Conservation (phyloP, 495 filamentous ascomycete genomes). For the Penicillium daleae region DNA sequence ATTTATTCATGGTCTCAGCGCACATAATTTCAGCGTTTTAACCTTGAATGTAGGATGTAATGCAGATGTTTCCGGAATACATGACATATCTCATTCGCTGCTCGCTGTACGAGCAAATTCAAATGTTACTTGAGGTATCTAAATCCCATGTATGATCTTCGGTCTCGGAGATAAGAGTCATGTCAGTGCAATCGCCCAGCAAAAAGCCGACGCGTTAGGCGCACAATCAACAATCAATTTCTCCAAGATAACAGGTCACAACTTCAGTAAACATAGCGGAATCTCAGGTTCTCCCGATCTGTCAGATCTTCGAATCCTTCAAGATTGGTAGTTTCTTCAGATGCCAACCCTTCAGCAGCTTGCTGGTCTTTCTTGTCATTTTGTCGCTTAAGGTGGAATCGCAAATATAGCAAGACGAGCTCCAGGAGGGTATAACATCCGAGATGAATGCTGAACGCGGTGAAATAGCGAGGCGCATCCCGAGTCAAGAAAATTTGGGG, state of each 20-base stretch:
- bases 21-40: neutral
- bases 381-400: constrained; percentile 40
- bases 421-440: constrained; percentile 45
- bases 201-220: neutral
- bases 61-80: too few relatives aligned
- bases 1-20: neutral
- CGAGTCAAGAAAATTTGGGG: constrained; percentile 51
- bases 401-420: constrained; percentile 38
- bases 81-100: neutral
- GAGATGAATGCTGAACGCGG: constrained; percentile 47
- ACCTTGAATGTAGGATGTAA: too few relatives aligned
- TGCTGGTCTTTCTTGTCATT: constrained; percentile 46
- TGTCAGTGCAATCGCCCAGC: neutral
- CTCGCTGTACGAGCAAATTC: neutral
- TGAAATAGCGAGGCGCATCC: constrained; percentile 44
- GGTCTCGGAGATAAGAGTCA: neutral
- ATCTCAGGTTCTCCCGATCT: constrained; percentile 50
- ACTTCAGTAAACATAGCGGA: constrained; percentile 52
- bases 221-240: neutral
- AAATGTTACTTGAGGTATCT: neutral
- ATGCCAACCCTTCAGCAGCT: constrained; percentile 28
- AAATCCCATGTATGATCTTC: neutral
- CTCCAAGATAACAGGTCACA: neutral
- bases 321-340: constrained; percentile 33
- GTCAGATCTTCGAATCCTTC: constrained; percentile 54